Percentiles rank a stretch among this genome's conserved stretches.
phyloP scores from a whole-genome alignment of 2,329 filamentous ascomycete species.

The Podosphaera fusca region DNA sequence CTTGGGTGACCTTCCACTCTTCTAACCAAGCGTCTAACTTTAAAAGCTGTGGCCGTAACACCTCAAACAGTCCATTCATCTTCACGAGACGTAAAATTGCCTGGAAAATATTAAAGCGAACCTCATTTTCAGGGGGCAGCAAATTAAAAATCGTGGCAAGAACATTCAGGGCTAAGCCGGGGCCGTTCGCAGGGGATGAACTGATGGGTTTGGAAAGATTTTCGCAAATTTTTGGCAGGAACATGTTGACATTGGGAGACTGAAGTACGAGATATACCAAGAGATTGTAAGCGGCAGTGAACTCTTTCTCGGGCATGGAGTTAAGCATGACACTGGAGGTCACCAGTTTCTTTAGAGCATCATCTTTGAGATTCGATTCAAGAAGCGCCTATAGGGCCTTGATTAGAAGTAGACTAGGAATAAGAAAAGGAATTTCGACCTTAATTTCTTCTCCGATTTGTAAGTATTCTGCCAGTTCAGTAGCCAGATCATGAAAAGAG shows the following conservation, averaged over 20 bases:
- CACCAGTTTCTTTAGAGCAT: constrained; percentile 74
- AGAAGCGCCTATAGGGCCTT: constrained; percentile 29
- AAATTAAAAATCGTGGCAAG: constrained; percentile 96
- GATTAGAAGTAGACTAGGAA: not conserved
- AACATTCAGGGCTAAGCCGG: constrained; percentile 67
- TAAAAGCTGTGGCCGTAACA: constrained; percentile 60
- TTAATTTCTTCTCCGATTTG: constrained; percentile 49
- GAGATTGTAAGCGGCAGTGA: constrained; percentile 88
- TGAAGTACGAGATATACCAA: constrained; percentile 82
- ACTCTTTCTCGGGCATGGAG: constrained; percentile 82
- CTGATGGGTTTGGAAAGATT: constrained; percentile 74
- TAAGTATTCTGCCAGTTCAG: constrained; percentile 88
- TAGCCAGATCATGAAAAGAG: constrained; percentile 73
- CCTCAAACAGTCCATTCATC: constrained; percentile 53
- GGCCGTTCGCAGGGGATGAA: constrained; percentile 65
- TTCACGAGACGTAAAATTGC: constrained; percentile 71
- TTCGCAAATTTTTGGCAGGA: constrained; percentile 70
- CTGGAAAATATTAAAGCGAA: constrained; percentile 76
- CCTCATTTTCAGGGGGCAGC: constrained; percentile 48
- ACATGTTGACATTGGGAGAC: constrained; percentile 62
- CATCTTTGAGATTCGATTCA: constrained; percentile 51
- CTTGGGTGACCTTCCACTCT: constrained; percentile 61
- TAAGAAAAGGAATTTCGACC: constrained; percentile 3
- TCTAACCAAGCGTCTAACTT: constrained; percentile 63
- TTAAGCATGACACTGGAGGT: constrained; percentile 57